These are phyloP conservation scores for Chiua virens DNA, from an alignment of 768 basidiomycete species.

Conservation along the genomic window DNA sequence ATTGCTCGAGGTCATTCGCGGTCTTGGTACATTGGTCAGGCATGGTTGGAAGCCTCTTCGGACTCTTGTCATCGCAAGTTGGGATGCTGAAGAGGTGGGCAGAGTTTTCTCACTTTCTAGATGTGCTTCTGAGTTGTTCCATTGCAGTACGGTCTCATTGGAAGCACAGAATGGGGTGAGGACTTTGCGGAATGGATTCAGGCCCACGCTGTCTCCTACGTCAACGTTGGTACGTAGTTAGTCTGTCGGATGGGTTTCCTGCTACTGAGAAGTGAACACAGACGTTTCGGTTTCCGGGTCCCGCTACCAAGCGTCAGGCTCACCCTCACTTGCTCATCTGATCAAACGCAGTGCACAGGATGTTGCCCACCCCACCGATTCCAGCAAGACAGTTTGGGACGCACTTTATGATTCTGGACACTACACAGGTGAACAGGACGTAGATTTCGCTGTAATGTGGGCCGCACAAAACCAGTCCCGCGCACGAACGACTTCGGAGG, in stretches of 20 bases:
- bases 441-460: constrained; percentile 43
- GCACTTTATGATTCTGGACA: constrained; percentile 55
- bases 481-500: constrained; percentile 16
- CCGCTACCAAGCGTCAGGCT: constrained; percentile 48
- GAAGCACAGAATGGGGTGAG: constrained; percentile 92
- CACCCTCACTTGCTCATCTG: constrained; percentile 67
- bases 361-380: constrained; percentile 55
- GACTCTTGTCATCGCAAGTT: constrained; percentile 71
- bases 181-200: constrained; percentile 84
- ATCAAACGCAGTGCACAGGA: constrained; percentile 52
- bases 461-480: constrained; percentile 32
- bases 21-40: constrained; percentile 47
- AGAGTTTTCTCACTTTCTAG: neutral
- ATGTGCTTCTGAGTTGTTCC: neutral
- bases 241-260: neutral
- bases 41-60: constrained; percentile 66
- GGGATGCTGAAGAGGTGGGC: constrained; percentile 72
- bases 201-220: constrained; percentile 77
- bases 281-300: constrained; percentile 57
- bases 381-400: constrained; percentile 56
- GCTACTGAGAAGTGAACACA: constrained; percentile 17
- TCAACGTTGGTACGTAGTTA: constrained; percentile 63
- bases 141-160: constrained; percentile 64
- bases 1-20: constrained; percentile 54
- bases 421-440: constrained; percentile 42